Percentiles rank a stretch among this genome's conserved stretches.
phyloP scores from a whole-genome alignment of 2,329 filamentous ascomycete genomes.

The Clonostachys sp. region DNA sequence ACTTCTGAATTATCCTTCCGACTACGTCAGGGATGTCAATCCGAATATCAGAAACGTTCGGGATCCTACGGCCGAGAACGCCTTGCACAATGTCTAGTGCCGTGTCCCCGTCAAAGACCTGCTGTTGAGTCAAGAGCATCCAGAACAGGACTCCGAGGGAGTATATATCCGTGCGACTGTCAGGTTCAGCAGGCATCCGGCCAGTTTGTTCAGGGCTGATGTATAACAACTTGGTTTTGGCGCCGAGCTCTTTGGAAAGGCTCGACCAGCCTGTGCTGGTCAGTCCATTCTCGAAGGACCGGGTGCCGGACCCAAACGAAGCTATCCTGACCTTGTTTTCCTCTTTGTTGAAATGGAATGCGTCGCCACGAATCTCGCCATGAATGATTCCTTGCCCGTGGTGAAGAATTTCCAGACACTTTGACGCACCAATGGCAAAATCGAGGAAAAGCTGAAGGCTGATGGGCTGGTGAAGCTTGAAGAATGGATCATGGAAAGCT shows the following conservation, averaged over 20 bases:
- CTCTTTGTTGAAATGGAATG: constrained; percentile 79
- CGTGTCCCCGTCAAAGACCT: constrained; percentile 73
- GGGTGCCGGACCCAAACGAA: constrained; percentile 80
- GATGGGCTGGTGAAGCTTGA: constrained; percentile 52
- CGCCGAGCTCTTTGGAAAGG: constrained; percentile 77
- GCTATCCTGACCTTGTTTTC: constrained; percentile 71
- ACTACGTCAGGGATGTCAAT: constrained; percentile 82
- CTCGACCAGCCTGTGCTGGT: constrained; percentile 82
- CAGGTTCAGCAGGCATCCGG: constrained; percentile 85
- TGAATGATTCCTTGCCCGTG: constrained; percentile 83
- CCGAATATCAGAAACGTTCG: constrained; percentile 70
- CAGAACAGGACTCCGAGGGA: constrained; percentile 87
- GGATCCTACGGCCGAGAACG: constrained; percentile 75
- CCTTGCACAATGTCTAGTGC: constrained; percentile 90
- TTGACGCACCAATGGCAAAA: constrained; percentile 83
- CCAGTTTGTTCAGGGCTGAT: constrained; percentile 95
- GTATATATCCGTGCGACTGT: constrained; percentile 90
- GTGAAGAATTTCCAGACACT: constrained; percentile 87
- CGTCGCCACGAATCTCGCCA: constrained; percentile 85
- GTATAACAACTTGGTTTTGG: constrained; percentile 84
- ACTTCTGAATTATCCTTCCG: constrained; percentile 81
- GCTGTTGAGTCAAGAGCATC: constrained; percentile 74
- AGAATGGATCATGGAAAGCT: constrained; percentile 35
- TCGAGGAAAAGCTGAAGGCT: constrained; percentile 76
- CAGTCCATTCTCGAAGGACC: constrained; percentile 87